Conservation (phyloP, 768 basidiomycete genomes). For the Trametes cingulata region DNA sequence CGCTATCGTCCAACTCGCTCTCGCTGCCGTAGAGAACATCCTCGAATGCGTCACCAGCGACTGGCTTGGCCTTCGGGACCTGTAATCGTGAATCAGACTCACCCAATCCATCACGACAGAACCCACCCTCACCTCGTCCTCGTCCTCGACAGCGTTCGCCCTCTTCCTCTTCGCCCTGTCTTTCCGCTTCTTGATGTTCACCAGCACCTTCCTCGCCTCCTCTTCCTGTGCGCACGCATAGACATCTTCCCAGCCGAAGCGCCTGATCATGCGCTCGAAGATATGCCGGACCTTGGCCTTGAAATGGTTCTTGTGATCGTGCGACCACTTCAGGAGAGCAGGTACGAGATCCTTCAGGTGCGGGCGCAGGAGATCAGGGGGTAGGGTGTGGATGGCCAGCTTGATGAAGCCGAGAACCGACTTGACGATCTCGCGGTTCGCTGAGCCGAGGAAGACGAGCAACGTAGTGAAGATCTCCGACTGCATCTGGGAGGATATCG, state of each 20-base stretch:
- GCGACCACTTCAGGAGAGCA: constrained; percentile 86
- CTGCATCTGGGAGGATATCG: constrained; percentile 69
- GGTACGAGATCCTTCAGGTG: constrained; percentile 80
- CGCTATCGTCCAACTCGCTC: constrained; percentile 79
- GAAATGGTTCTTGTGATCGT: constrained; percentile 99
- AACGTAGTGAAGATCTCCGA: constrained; percentile 84
- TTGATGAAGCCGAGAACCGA: constrained; percentile 95
- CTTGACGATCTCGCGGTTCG: constrained; percentile 97
- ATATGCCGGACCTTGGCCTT: constrained; percentile 96
- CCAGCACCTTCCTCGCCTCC: constrained; percentile 83
- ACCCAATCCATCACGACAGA: neutral
- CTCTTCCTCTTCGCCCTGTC: constrained; percentile 91
- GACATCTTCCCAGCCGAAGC: constrained; percentile 87
- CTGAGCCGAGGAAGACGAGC: constrained; percentile 87
- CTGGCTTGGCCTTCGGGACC: constrained; percentile 45
- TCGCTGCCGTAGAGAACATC: constrained; percentile 97
- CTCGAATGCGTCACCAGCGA: constrained; percentile 82
- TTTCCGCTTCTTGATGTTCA: constrained; percentile 95
- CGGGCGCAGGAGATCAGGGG: constrained; percentile 68
- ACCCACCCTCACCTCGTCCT: constrained; percentile 40
- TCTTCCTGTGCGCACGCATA: constrained; percentile 73
- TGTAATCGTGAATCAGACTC: neutral
- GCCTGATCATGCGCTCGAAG: constrained; percentile 91
- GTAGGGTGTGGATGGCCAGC: constrained; percentile 84
- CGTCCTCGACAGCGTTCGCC: constrained; percentile 57